phyloP scores from a whole-genome alignment of 176 grass and related monocot genomes.

The Oryza punctata region DNA sequence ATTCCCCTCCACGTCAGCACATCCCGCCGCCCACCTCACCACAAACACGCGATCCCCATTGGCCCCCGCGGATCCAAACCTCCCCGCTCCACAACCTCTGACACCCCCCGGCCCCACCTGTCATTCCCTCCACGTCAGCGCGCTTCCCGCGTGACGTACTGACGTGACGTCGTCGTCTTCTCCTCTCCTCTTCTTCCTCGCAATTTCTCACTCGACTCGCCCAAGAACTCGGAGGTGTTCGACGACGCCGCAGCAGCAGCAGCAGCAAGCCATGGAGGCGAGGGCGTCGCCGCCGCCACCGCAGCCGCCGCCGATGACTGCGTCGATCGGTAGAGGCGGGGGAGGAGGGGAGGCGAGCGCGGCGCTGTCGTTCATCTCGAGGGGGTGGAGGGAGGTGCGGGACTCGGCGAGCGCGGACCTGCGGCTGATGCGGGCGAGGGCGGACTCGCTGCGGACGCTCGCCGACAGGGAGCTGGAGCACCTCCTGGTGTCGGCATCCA shows the following conservation, averaged over 20 bases:
- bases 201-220: background rate
- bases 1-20: conserved; percentile 19
- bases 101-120: background rate
- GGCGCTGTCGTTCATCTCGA: conserved; percentile 63
- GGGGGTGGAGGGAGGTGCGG: conserved; percentile 75
- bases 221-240: background rate
- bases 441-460: conserved; percentile 52
- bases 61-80: background rate
- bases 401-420: conserved; percentile 74
- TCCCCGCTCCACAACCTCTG: background rate
- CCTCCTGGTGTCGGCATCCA: conserved; percentile 41
- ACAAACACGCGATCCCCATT: background rate
- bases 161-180: background rate
- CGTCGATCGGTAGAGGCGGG: background rate
- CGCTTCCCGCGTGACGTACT: background rate
- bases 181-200: background rate
- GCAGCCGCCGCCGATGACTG: background rate
- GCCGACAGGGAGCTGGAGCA: conserved; percentile 74
- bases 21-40: background rate
- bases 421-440: conserved; percentile 63
- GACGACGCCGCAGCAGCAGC: too few species aligned
- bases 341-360: conserved; percentile 19
- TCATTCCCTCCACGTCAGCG: background rate
- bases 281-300: background rate
- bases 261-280: background rate